Base-by-base conservation (phyloP, 139 green algal species). In the Desmodesmus armatus region DNA sequence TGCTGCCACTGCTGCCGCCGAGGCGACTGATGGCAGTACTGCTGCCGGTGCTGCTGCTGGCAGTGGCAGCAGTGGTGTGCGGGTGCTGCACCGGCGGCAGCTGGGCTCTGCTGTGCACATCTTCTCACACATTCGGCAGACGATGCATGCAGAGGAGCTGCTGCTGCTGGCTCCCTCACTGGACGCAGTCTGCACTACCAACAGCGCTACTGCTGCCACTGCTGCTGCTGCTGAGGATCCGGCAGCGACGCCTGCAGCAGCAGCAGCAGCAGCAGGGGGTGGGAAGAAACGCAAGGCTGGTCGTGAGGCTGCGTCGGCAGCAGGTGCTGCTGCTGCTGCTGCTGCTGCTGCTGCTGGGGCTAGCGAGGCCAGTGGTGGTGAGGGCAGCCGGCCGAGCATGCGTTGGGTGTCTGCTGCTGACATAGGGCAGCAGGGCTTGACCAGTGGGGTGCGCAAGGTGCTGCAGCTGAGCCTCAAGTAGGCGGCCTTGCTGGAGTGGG, bases 41-140 rank as follows among this genome's bases (percentile, higher is more conserved):
- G 60, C 21, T 35, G 73, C 72, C 17, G n/a, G 13, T 41, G n/a
- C n/a, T 33, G 66, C 35, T 43, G 66, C 35, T 43, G n/a, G 44
- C 43, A 67, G 73, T n/a, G 66, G 75, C 47, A 51, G 53, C 29
- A 43, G 63, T 43, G 63, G 41, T 21, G 60, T 88, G 72, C 29
- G 4, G 35, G n/a, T 93, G 31, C 66, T 88, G 63, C 63, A 83
- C 39, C 87, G 91, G 4, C 51, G 81, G 5, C 47, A 85, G 1
- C 41, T 94, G 60, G 93, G 92, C 31, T 60, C 65, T 29, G 27
- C 90, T 23, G 85, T 89, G 4, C 93, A 96, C 75, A 86, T 94
- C 2, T 96, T 96, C 79, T 93, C 88, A n/a, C 93, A 96, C 80
- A 94, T 96, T 62, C 77, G 85, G 44, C 91, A 94, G 87, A 94